phyloP scores from a whole-genome alignment of 2,329 filamentous ascomycete genomes.

The Xylariaceae sp. region DNA sequence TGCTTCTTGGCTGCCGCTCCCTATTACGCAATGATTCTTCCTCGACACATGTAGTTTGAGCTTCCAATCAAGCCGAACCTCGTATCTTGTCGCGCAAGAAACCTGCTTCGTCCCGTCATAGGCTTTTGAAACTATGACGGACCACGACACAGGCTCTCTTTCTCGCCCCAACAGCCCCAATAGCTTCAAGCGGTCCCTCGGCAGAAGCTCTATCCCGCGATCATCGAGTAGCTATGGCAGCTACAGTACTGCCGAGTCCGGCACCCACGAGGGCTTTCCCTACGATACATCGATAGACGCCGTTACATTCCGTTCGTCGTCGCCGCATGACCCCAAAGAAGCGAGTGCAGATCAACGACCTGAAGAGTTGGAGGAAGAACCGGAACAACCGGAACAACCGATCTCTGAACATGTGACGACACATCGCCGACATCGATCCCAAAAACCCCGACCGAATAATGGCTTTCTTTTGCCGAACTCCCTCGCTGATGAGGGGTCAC shows the following conservation, averaged over 20 bases:
- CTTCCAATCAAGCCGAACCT: background rate
- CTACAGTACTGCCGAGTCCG: constrained; percentile 43
- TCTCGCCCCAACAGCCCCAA: constrained; percentile 20
- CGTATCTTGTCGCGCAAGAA: background rate
- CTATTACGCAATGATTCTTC: constrained; percentile 5
- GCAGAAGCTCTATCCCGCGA: constrained; percentile 28
- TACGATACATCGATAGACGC: constrained; percentile 19
- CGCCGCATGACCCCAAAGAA: constrained; percentile 15
- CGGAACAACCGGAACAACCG: constrained; percentile 16
- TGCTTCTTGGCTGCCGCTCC: background rate
- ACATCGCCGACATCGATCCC: constrained; percentile 28
- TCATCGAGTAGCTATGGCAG: constrained; percentile 33
- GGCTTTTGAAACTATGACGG: constrained; percentile 29
- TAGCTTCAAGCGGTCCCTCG: constrained; percentile 16
- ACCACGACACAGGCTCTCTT: constrained; percentile 28
- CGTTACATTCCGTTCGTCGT: constrained; percentile 19
- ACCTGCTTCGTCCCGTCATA: background rate
- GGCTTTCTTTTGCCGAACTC: constrained; percentile 48
- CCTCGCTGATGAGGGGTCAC: constrained; percentile 28
- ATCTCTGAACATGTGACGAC: constrained; percentile 20
- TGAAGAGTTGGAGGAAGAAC: constrained; percentile 16
- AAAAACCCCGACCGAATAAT: constrained; percentile 43
- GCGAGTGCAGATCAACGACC: constrained; percentile 15
- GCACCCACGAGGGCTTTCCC: constrained; percentile 31
- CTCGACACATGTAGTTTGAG: constrained; percentile 6